These are phyloP conservation scores for Termitomyces sp. DNA, from an alignment of 768 basidiomycete species.

Conservation along the genomic window DNA sequence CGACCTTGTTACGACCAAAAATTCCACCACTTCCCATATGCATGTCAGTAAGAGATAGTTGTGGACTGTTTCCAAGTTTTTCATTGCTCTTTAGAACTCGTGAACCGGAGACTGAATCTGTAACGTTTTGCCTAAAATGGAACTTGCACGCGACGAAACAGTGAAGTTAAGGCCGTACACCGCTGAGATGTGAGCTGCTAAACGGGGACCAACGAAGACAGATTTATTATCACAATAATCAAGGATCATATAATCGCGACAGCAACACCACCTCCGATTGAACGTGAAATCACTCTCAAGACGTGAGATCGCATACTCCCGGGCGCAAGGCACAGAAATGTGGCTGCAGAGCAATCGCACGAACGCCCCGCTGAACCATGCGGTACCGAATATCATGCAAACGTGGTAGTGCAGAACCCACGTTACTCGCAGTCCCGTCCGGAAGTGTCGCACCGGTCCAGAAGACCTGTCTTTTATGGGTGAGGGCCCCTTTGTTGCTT, in stretches of 20 bases:
- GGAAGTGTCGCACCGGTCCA: conserved; percentile 55
- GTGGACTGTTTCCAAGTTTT: not conserved
- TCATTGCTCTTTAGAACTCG: conserved; percentile 28
- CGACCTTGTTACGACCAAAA: conserved; percentile 36
- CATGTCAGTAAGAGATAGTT: conserved; percentile 23
- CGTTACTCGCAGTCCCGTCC: conserved; percentile 32
- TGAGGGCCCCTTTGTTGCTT: not conserved
- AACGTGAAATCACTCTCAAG: not conserved
- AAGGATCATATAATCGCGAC: no score
- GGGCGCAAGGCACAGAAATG: conserved; percentile 52
- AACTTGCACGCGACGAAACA: no score
- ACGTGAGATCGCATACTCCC: conserved; percentile 29
- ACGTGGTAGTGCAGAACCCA: conserved; percentile 27
- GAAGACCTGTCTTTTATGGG: conserved; percentile 37
- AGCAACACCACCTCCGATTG: not conserved
- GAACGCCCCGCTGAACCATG: conserved; percentile 42
- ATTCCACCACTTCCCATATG: conserved; percentile 27
- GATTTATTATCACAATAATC: no score
- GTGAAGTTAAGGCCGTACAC: no score
- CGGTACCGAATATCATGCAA: conserved; percentile 45
- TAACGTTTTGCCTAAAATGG: no score
- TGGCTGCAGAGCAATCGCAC: conserved; percentile 47
- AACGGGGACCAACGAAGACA: no score
- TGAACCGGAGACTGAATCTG: conserved; percentile 45
- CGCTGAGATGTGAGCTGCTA: no score